phyloP scores from a whole-genome alignment of 2,329 filamentous ascomycete species.

The Westerdykella sp. region DNA sequence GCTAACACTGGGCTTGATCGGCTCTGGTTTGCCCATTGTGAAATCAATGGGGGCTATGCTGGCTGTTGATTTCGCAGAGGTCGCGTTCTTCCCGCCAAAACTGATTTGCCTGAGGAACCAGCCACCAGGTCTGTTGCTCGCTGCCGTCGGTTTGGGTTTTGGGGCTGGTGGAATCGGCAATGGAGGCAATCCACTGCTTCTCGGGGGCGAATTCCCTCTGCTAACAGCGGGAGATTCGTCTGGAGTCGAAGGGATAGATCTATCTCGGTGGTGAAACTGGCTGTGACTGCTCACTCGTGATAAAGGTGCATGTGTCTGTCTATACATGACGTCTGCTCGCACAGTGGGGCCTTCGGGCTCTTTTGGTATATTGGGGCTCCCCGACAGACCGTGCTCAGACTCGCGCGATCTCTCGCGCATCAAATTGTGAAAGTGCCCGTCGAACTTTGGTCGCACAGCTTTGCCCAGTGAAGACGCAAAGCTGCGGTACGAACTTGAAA shows the following conservation, averaged over 20 bases:
- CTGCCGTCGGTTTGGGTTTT: slow-evolving; percentile 8
- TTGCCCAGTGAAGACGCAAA: slow-evolving; percentile 15
- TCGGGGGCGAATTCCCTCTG: slow-evolving; percentile 25
- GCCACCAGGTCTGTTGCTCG: slow-evolving; percentile 19
- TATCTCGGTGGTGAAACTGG: slow-evolving; percentile 18
- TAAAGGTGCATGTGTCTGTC: slow-evolving; percentile 11
- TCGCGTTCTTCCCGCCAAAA: slow-evolving; percentile 29
- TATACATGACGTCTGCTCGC: slow-evolving; percentile 27
- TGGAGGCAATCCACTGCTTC: slow-evolving; percentile 14
- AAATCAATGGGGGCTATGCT: slow-evolving; percentile 29
- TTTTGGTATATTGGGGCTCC: slow-evolving; percentile 8
- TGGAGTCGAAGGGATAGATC: slow-evolving; percentile 15
- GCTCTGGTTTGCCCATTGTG: slow-evolving; percentile 27
- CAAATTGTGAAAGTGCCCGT: slow-evolving; percentile 20
- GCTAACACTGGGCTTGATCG: slow-evolving; percentile 29
- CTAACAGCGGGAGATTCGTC: slow-evolving; percentile 25
- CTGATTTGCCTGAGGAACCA: slow-evolving; percentile 38
- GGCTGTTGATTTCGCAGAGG: slow-evolving; percentile 24
- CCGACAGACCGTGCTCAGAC: slow-evolving; percentile 17
- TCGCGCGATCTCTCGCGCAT: slow-evolving; percentile 18
- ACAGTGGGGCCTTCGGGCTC: slow-evolving; percentile 11
- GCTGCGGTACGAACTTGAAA: slow-evolving; percentile 30
- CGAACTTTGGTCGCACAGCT: slow-evolving; percentile 17
- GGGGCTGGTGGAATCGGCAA: slow-evolving; percentile 4
- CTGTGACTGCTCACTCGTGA: slow-evolving; percentile 13